phyloP scores from a whole-genome alignment of 1,139 yeast genomes.

The Debaryomyces nepalensis region DNA sequence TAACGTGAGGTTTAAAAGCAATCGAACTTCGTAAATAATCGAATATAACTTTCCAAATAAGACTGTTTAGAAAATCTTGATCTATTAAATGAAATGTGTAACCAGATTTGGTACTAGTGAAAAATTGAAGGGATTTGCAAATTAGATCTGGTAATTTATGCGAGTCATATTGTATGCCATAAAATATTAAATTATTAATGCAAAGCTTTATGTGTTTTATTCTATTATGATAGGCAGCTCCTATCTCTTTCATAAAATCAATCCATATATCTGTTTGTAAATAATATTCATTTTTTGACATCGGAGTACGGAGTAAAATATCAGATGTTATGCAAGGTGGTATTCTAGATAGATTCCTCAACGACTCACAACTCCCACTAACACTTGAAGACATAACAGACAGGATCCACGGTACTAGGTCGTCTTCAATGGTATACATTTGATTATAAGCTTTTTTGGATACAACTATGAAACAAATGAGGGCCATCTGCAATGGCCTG shows the following conservation, averaged over 20 bases:
- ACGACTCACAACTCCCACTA: slow-evolving; percentile 31
- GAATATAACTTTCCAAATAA: slow-evolving; percentile 31
- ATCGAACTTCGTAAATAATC: slow-evolving; percentile 18
- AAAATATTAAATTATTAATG: slow-evolving; percentile 33
- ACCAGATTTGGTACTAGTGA: slow-evolving; percentile 20
- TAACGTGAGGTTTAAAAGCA: slow-evolving; percentile 11
- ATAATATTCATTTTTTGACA: slow-evolving; percentile 33
- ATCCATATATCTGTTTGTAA: slow-evolving; percentile 47
- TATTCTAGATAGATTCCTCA: slow-evolving; percentile 32
- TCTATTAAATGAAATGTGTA: slow-evolving; percentile 19
- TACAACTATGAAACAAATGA: slow-evolving; percentile 12
- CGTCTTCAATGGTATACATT: slow-evolving; percentile 16
- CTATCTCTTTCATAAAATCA: slow-evolving; percentile 23
- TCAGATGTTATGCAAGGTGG: slow-evolving; percentile 45
- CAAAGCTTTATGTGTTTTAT: slow-evolving; percentile 25
- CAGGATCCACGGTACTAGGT: slow-evolving; percentile 33
- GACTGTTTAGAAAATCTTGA: slow-evolving; percentile 24
- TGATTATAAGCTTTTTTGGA: slow-evolving; percentile 12
- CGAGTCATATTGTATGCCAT: slow-evolving; percentile 32
- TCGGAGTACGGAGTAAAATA: slow-evolving; percentile 42
- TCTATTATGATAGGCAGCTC: slow-evolving; percentile 23
- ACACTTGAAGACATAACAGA: slow-evolving; percentile 33
- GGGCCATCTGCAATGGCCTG: slow-evolving; percentile 3
- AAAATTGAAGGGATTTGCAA: slow-evolving; percentile 20
- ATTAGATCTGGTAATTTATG: slow-evolving; percentile 24